Evolutionary conservation across 495 filamentous ascomycete genomes (phyloP).

Genomic region (Penicillium argentinense): DNA sequence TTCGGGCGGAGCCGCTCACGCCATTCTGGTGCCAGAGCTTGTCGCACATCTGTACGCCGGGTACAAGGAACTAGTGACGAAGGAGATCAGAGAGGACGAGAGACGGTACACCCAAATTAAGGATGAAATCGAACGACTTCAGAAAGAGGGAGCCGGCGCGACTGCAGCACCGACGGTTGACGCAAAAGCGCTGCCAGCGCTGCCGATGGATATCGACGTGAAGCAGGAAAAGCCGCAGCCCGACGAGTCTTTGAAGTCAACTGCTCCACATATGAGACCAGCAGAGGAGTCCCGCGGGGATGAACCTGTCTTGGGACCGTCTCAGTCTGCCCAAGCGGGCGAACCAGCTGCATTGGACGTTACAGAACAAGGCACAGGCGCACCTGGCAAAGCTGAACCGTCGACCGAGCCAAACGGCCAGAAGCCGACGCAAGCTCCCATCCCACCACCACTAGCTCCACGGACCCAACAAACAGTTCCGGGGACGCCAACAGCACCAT

Average conservation of each 20-base stretch:
- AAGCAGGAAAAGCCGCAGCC: constrained; percentile 26
- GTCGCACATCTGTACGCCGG: constrained; percentile 70
- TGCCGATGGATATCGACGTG: constrained; percentile 39
- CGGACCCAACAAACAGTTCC: constrained; percentile 18
- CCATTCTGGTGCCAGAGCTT: constrained; percentile 64
- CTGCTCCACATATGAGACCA: not conserved
- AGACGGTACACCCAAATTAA: constrained; percentile 60
- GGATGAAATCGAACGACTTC: constrained; percentile 67
- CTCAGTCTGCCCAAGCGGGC: not conserved
- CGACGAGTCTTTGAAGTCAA: constrained; percentile 7
- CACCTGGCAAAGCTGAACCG: constrained; percentile 19
- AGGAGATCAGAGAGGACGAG: constrained; percentile 75
- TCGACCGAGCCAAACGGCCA: constrained; percentile 36
- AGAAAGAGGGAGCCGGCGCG: constrained; percentile 55
- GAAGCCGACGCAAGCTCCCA: constrained; percentile 19
- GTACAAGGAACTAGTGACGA: constrained; percentile 67
- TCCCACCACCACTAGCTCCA: constrained; percentile 36
- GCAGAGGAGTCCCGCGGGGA: not conserved
- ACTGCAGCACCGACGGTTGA: constrained; percentile 16
- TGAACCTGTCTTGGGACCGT: not conserved
- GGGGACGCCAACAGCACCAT: constrained; percentile 20
- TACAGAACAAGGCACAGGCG: not conserved
- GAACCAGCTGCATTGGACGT: not conserved
- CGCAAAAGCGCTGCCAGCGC: constrained; percentile 19
- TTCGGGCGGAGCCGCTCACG: constrained; percentile 60